phyloP scores from a whole-genome alignment of 2,329 filamentous ascomycete genomes.

The Phialophora expanda region DNA sequence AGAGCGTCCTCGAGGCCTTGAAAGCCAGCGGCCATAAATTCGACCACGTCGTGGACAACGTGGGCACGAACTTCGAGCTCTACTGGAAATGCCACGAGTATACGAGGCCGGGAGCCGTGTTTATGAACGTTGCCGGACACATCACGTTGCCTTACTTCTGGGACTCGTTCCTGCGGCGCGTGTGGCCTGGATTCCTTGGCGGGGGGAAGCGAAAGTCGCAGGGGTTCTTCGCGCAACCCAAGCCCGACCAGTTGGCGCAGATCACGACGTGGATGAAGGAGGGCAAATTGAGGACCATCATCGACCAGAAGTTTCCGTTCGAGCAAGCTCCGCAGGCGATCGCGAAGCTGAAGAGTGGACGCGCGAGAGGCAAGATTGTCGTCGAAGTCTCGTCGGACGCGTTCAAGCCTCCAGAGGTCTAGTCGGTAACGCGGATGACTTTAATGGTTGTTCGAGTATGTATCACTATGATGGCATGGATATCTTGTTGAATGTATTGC shows the following conservation, averaged over 20 bases:
- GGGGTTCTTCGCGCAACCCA: conserved; percentile 46
- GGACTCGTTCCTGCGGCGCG: conserved; percentile 45
- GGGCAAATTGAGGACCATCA: conserved; percentile 61
- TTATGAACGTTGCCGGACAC: conserved; percentile 52
- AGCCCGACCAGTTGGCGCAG: conserved; percentile 53
- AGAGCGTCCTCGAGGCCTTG: conserved; percentile 51
- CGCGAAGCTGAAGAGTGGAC: conserved; percentile 61
- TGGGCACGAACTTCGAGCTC: conserved; percentile 57
- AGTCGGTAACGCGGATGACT: not conserved
- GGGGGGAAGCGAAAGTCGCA: conserved; percentile 52
- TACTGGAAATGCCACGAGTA: conserved; percentile 61
- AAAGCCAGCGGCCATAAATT: conserved; percentile 52
- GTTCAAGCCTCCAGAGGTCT: not conserved
- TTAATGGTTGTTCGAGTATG: too few species aligned
- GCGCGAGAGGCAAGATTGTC: conserved; percentile 65
- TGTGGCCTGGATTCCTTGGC: conserved; percentile 56
- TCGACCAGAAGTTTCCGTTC: conserved; percentile 63
- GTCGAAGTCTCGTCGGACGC: conserved; percentile 40
- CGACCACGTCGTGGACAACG: conserved; percentile 63
- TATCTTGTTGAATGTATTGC: too few species aligned
- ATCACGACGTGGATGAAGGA: conserved; percentile 62
- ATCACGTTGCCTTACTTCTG: conserved; percentile 11
- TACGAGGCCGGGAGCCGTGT: conserved; percentile 56
- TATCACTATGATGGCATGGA: too few species aligned
- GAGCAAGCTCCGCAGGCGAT: conserved; percentile 64